Evolutionary conservation across 495 filamentous ascomycete species (phyloP), one percentile per base, ranked within the genome.

Genomic region (Tuber melanosporum): DNA sequence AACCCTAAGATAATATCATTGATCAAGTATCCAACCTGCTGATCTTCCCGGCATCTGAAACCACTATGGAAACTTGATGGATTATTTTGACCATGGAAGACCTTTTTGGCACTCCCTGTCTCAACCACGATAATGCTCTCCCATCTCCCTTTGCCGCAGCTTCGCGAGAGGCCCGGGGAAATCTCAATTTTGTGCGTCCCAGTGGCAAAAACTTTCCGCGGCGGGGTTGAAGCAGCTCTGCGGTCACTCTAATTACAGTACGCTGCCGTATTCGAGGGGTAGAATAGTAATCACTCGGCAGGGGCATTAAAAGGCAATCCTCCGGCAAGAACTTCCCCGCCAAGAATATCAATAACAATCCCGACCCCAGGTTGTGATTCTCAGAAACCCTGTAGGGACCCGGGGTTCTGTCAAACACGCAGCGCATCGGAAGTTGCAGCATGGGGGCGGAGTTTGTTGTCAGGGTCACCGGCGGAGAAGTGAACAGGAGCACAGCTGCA

Each of bases 361-460:
- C 57, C 57, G 36, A 66, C 57, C 36, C 57, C 57, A 66, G 57
- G 57, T 36, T 3, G 26, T 0, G 26, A 36, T 66, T 66, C 57
- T 66, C 26, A 66, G 57, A 66, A 66, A 66, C 57, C 57, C 57
- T 66, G 57, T 26, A 36, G 14, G 57, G 57, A 36, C 57, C 57
- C 57, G 32, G 57, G 57, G 57, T 14, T 36, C 57, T 66, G 57
- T 36, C 57, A 66, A 66, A 32, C 57, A 66, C 26, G 57, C 57
- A 66, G 57, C 26, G 57, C 57, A 66, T 66, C 26, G 57, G 57
- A 66, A 66, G 57, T 66, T 66, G 57, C 57, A 66, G 26, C 57
- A 66, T 36, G 57, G 57, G 57, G 57, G 57, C 57, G 26, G 57
- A 10, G 26, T 66, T 66, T 66, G 57, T 36, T 66, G 57, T 66